These are phyloP conservation scores for Curvularia eragrostidis DNA, from an alignment of 2,329 filamentous ascomycete species.

Conservation along the genomic window DNA sequence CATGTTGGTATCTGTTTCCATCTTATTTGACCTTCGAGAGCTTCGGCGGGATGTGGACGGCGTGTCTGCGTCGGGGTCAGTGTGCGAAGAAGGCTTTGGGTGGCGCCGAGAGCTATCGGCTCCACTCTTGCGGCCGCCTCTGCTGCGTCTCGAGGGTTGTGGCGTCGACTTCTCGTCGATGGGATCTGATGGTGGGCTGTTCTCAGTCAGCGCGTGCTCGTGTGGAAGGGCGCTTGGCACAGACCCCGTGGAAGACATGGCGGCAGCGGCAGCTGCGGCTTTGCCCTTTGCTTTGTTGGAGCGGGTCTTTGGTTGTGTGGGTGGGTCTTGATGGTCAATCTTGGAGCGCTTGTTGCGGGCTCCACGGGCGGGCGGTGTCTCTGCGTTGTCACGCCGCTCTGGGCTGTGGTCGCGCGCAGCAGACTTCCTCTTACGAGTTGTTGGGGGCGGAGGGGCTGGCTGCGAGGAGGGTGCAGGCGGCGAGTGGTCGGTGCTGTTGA, in stretches of 20 bases:
- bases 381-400: constrained; percentile 54
- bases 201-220: constrained; percentile 30
- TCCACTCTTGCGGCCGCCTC: constrained; percentile 74
- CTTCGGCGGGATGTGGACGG: constrained; percentile 43
- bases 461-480: constrained; percentile 50
- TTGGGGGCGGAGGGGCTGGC: constrained; percentile 52
- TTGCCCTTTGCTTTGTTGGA: constrained; percentile 67
- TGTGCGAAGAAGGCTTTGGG: constrained; percentile 33
- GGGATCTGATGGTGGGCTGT: constrained; percentile 68
- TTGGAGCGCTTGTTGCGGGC: constrained; percentile 61
- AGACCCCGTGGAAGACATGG: constrained; percentile 77
- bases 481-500: constrained; percentile 52
- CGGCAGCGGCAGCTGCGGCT: constrained; percentile 50
- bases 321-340: constrained; percentile 65
- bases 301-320: constrained; percentile 52
- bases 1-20: constrained; percentile 73
- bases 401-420: constrained; percentile 54
- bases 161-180: constrained; percentile 66
- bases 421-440: constrained; percentile 79
- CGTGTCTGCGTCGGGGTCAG: constrained; percentile 19
- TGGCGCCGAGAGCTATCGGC: constrained; percentile 35
- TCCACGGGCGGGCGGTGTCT: constrained; percentile 42
- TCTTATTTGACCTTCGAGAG: constrained; percentile 47
- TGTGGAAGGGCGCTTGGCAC: constrained; percentile 32
- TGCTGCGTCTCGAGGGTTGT: constrained; percentile 74